These are phyloP conservation scores for Linderniella brevidens DNA, from an alignment of 257 asterid genomes.

Conservation along the genomic window DNA sequence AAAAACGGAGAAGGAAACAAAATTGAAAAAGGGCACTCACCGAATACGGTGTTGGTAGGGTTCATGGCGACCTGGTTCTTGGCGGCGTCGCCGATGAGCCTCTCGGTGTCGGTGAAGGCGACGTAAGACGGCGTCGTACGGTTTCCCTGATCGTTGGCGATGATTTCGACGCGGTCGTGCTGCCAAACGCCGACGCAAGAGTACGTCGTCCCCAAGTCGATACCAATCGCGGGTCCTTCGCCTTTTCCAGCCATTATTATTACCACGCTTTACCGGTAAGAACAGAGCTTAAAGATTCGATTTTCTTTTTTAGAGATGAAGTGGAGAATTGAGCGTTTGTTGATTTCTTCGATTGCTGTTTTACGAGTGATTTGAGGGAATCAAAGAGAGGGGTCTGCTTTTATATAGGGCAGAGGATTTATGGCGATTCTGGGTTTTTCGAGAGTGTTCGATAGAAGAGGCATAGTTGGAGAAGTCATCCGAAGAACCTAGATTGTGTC, in stretches of 20 bases:
- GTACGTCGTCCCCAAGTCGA: constrained; percentile 26
- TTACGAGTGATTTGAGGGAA: constrained; percentile 3
- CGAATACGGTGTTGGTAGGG: constrained; percentile 27
- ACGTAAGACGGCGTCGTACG: constrained; percentile 29
- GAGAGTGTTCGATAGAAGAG: background rate
- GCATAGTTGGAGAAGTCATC: too few species aligned
- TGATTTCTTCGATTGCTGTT: too few species aligned
- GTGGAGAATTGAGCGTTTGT: too few species aligned
- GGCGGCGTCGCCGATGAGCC: constrained; percentile 34
- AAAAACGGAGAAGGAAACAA: too few species aligned
- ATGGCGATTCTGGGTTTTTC: constrained; percentile 1
- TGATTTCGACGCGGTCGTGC: constrained; percentile 26
- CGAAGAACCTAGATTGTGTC: too few species aligned
- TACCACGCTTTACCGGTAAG: too few species aligned
- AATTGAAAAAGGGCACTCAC: constrained; percentile 8
- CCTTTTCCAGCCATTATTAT: constrained; percentile 19
- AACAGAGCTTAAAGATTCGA: constrained; percentile 2
- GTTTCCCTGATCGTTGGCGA: constrained; percentile 29
- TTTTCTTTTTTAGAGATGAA: background rate
- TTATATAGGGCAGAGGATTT: background rate
- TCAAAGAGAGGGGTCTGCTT: background rate
- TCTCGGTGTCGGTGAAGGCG: constrained; percentile 30
- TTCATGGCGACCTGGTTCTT: constrained; percentile 34
- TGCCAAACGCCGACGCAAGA: constrained; percentile 30
- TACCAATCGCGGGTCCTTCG: constrained; percentile 27